Conservation (phyloP, 2,329 filamentous ascomycete species). For the Xylaria sp. region DNA sequence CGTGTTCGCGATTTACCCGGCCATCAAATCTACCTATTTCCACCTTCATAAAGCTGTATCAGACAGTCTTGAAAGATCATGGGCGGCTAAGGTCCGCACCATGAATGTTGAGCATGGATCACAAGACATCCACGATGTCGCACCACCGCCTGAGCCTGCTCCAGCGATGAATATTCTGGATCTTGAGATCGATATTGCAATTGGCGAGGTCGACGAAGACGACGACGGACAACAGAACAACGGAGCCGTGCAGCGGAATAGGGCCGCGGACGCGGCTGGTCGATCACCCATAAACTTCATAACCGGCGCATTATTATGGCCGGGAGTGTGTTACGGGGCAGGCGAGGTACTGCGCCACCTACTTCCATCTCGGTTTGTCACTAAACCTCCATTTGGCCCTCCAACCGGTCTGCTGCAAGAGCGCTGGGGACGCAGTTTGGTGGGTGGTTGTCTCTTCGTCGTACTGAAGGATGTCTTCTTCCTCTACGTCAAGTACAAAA, state of each 20-base stretch:
- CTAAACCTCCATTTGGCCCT: conserved; percentile 49
- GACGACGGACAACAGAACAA: conserved; percentile 41
- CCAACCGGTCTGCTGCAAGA: conserved; percentile 77
- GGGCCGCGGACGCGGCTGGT: conserved; percentile 29
- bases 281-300: conserved; percentile 56
- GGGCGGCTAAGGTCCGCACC: conserved; percentile 57
- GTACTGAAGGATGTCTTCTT: conserved; percentile 76
- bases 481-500: conserved; percentile 72
- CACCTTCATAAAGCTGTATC: conserved; percentile 60
- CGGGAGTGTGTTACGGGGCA: conserved; percentile 79
- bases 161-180: conserved; percentile 38
- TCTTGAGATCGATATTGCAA: conserved; percentile 44
- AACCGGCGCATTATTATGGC: conserved; percentile 75
- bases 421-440: conserved; percentile 87
- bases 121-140: conserved; percentile 24
- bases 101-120: conserved; percentile 38
- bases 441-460: conserved; percentile 89
- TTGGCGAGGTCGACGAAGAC: conserved; percentile 37
- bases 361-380: conserved; percentile 75
- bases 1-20: conserved; percentile 62
- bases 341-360: conserved; percentile 77
- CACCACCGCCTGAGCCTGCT: conserved; percentile 27
- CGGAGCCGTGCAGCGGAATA: conserved; percentile 34
- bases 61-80: conserved; percentile 58
- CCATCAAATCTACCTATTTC: conserved; percentile 54